Conservation (phyloP, 2,329 filamentous ascomycete genomes). For the Onygenales sp. region DNA sequence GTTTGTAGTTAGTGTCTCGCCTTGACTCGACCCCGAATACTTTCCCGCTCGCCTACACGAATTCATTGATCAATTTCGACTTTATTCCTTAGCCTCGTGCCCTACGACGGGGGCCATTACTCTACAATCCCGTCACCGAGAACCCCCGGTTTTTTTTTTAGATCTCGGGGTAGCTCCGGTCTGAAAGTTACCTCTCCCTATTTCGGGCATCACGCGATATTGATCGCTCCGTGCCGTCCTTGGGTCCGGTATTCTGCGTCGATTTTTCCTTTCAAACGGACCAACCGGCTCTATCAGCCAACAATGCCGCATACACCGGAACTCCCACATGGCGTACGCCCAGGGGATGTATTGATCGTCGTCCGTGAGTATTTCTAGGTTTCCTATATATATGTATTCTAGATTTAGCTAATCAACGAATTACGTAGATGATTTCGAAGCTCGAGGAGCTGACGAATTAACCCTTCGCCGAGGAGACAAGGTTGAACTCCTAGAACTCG, state of each 20-base stretch:
- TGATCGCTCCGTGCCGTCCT: neutral
- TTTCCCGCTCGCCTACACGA: neutral
- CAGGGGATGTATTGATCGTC: constrained; percentile 36
- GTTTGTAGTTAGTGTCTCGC: neutral
- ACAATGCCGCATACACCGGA: constrained; percentile 23
- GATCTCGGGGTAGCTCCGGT: neutral
- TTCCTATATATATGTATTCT: constrained; percentile 3
- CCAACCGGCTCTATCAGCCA: neutral
- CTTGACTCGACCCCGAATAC: neutral
- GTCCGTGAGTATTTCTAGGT: constrained; percentile 30
- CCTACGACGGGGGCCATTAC: neutral
- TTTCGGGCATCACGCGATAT: neutral
- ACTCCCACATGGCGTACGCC: constrained; percentile 27
- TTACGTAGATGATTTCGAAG: constrained; percentile 78
- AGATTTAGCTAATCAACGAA: constrained; percentile 6
- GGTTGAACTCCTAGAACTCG: constrained; percentile 54
- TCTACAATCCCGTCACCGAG: neutral
- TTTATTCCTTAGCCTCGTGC: neutral
- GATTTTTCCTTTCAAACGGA: neutral
- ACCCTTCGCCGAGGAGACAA: constrained; percentile 68
- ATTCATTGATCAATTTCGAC: neutral
- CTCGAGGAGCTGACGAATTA: constrained; percentile 86
- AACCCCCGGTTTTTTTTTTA: neutral
- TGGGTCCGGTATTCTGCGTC: neutral
- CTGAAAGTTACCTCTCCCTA: neutral